Conservation (phyloP, 106 monocot genomes). For the Hemerocallis citrina region DNA sequence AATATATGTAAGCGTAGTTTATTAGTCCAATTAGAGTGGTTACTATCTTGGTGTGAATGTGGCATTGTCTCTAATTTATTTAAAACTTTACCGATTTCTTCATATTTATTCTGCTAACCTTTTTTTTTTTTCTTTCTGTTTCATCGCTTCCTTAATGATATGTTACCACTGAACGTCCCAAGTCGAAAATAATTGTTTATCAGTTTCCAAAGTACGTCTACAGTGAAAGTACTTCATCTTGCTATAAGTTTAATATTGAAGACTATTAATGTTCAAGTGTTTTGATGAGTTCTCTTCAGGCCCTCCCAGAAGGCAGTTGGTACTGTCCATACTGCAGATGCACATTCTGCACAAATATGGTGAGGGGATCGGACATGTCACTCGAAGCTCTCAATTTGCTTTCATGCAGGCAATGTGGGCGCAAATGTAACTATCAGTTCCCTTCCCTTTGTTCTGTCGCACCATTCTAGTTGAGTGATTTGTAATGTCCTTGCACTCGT, state of each 20-base stretch:
- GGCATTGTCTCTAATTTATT: background rate
- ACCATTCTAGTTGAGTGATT: background rate
- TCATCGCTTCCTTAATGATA: too few relatives aligned
- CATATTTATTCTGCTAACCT: too few relatives aligned
- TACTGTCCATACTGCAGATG: conserved; percentile 65
- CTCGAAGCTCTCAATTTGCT: conserved; percentile 10
- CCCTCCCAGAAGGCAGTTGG: conserved; percentile 58
- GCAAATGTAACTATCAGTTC: conserved; percentile 35
- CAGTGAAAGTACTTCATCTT: background rate
- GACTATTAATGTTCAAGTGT: background rate
- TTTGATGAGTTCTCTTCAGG: conserved; percentile 22
- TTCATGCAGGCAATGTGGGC: conserved; percentile 48
- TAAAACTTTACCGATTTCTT: too few relatives aligned
- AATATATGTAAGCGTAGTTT: background rate
- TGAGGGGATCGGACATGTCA: background rate
- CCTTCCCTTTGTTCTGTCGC: background rate
- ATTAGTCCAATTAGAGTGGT: background rate
- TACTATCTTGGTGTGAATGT: background rate
- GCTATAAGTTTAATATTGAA: background rate
- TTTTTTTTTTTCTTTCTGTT: too few relatives aligned
- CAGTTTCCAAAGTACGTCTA: background rate
- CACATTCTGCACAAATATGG: conserved; percentile 31
- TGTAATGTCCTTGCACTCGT: background rate
- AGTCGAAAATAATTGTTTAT: too few relatives aligned
- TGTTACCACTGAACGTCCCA: too few relatives aligned